Evolutionary conservation across 306 rosid genomes (phyloP), one percentile per base, ranked within the genome.

Genomic region (Quercus gilva): DNA sequence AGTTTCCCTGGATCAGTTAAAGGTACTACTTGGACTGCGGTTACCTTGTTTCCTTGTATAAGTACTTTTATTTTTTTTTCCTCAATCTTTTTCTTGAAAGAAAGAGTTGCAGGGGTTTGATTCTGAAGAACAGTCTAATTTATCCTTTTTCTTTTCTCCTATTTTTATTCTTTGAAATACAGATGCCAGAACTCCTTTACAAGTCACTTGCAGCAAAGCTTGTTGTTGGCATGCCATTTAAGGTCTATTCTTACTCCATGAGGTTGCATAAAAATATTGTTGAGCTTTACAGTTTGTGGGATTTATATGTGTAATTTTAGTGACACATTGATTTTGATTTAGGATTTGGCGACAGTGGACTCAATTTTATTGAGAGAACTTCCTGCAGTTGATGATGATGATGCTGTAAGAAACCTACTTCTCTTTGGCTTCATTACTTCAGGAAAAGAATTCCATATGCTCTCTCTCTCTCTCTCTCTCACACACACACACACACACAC

Each of bases 331-430:
- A 13, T 74, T 28, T 85, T 75, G 63, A 77, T 81, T 71, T 87
- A 95, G 99, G 99, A 95, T 90, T 94, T 95, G 83, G 99, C 99
- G 14, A 95, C 98, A 49, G 99, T 89, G 15, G 99, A 95, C 84
- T 93, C 99, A 49, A 93, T 95, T 81, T 89, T 95, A 74, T 72
- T 95, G 84, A 88, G 97, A 82, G 92, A 95, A 79, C 96, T 93
- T 84, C 99, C 99, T 72, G 84, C 97, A 5, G 86, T 87, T 31
- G 90, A 93, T n/a, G 97, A 95, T 58, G 73, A 51, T 60, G 82
- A 91, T 75, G 86, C 94, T 78, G 99, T 95, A 87, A 93, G 97
- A 76, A 85, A 86, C 79, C 70, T 23, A 35, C 77, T 81, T 71
- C 29, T 43, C 76, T 73, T 75, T 73, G 73, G 58, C 25, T 83